Conservation (phyloP, 495 filamentous ascomycete species). For the Neurospora sp. region DNA sequence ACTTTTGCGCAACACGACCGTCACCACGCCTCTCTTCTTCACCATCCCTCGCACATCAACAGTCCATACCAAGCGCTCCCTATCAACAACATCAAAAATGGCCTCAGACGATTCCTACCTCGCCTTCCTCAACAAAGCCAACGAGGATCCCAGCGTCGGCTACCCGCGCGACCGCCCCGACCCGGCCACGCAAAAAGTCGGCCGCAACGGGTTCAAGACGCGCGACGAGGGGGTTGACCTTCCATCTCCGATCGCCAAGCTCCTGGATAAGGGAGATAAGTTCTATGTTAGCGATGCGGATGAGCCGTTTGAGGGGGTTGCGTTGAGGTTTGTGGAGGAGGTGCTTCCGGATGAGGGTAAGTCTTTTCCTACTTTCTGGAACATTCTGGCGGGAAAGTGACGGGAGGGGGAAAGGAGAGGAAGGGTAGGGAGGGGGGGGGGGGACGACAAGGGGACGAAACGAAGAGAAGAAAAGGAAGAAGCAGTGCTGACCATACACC, state of each 20-base stretch:
- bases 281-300: constrained; percentile 75
- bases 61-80: no score
- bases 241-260: constrained; percentile 45
- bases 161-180: constrained; percentile 3
- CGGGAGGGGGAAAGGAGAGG: no score
- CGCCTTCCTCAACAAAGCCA: constrained; percentile 76
- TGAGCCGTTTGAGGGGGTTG: constrained; percentile 72
- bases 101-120: constrained; percentile 72
- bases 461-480: no score
- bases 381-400: no score
- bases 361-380: constrained; percentile 11
- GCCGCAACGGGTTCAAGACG: constrained; percentile 32
- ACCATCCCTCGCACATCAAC: neutral
- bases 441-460: no score
- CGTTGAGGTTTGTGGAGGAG: constrained; percentile 48
- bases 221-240: constrained; percentile 41
- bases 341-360: constrained; percentile 53
- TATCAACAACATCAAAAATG: constrained; percentile 38
- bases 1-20: neutral
- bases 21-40: no score
- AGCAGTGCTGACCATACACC: no score
- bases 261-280: constrained; percentile 33
- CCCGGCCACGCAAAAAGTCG: neutral
- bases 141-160: constrained; percentile 52
- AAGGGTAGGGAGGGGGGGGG: no score